phyloP scores from a whole-genome alignment of 306 rosid species.

The Cicer arietinum region DNA sequence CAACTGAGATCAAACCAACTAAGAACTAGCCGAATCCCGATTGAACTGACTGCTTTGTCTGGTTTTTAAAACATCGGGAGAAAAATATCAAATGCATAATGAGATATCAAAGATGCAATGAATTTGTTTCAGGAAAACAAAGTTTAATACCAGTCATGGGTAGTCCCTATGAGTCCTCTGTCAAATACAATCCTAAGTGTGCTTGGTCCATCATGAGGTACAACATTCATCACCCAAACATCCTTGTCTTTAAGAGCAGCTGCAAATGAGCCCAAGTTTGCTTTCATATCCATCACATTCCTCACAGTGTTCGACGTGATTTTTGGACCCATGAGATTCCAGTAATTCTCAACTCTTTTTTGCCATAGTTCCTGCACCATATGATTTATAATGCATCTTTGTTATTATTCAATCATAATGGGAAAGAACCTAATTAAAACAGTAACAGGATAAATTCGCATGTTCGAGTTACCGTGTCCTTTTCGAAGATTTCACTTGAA shows the following conservation, averaged over 20 bases:
- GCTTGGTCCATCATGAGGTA: conserved; percentile 81
- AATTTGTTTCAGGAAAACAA: conserved; percentile 18
- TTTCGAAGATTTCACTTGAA: conserved; percentile 75
- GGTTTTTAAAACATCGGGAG: neutral
- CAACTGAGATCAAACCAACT: no score
- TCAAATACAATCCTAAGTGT: conserved; percentile 83
- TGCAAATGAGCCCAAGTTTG: conserved; percentile 85
- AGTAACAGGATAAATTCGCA: conserved; percentile 26
- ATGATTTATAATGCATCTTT: conserved; percentile 17
- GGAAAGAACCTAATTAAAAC: conserved; percentile 8
- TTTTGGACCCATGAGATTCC: conserved; percentile 75
- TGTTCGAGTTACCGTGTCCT: conserved; percentile 72
- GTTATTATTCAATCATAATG: neutral
- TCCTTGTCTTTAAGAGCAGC: conserved; percentile 80
- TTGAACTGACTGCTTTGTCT: no score
- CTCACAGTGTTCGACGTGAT: conserved; percentile 63
- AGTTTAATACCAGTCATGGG: conserved; percentile 70
- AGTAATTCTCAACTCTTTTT: conserved; percentile 81
- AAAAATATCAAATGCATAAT: neutral
- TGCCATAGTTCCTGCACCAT: conserved; percentile 78
- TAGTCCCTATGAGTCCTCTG: conserved; percentile 86
- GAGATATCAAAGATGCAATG: neutral
- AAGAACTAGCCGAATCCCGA: no score
- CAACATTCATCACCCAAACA: conserved; percentile 98
- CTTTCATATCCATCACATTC: conserved; percentile 96